Base-by-base conservation (phyloP, 768 basidiomycete genomes). In the Lentinula boryana region DNA sequence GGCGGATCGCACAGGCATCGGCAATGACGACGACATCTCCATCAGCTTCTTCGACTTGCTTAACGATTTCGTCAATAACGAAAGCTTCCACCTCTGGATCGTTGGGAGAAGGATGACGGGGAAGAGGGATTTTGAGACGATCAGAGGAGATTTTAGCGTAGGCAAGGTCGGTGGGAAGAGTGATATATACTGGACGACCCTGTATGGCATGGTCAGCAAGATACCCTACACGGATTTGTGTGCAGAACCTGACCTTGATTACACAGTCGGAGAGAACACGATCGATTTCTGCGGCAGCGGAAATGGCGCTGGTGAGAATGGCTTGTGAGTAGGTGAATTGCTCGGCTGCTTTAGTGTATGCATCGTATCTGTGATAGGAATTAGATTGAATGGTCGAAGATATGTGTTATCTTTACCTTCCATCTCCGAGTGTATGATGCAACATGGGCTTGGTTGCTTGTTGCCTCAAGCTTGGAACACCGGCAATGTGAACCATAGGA, bases 391-490 rank as follows among this genome's bases (percentile, higher is more conserved):
- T 15, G 27, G 57, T 35, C 9, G 44, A 15, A 5, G 18, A 33
- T 43, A 38, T 49, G 35, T 21, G n/a, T 21, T 4, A 18, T 46
- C 15, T 58, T 33, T 65, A 85, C 86, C 86, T 80, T 62, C 88
- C 91, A 65, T 94, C 89, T 44, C 93, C 93, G 10, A 95, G 82
- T 0, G 93, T 95, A 67, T 95, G 94, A 67, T 95, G 94, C 32
- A 96, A 79, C 70, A 94, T 76, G 4, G 91, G 87, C 55, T 83
- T 84, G 27, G 75, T 74, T 71, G 84, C 85, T 67, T 93, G 88
- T 65, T 94, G 86, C 12, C 73, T 65, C 4, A 88, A 91, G 66
- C 83, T 87, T 1, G 94, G 93, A 0, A 84, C 84, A 46, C 95
- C 94, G 33, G 88, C 95, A 56, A 98, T 81, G 67, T 96, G 95